A percentile compares a stretch with the other conserved stretches of the same genome.
Evolutionary conservation across 1,139 yeast species (phyloP).

Genomic region (Meyerozyma sp.): DNA sequence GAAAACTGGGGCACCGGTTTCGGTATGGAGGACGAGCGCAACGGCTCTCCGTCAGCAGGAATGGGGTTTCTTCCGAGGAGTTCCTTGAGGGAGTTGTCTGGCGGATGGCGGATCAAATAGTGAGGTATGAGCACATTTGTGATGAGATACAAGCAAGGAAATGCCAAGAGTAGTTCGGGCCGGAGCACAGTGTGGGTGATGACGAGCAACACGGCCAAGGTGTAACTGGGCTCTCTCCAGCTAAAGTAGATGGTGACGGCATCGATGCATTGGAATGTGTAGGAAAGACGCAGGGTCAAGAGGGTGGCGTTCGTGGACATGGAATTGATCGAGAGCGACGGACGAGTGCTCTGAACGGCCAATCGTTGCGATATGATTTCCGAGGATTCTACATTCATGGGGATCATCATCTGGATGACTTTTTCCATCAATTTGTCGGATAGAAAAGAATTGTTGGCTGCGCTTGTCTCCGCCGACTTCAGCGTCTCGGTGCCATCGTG

Average conservation of each 20-base stretch:
- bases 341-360: conserved; percentile 57
- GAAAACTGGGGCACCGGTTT: conserved; percentile 77
- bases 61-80: conserved; percentile 39
- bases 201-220: conserved; percentile 53
- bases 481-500: not conserved
- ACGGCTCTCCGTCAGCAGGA: conserved; percentile 50
- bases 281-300: conserved; percentile 59
- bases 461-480: not conserved
- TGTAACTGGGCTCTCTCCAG: conserved; percentile 64
- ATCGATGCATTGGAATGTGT: conserved; percentile 58
- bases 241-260: conserved; percentile 45
- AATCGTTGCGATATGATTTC: conserved; percentile 43
- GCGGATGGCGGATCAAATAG: conserved; percentile 43
- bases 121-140: conserved; percentile 65
- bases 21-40: conserved; percentile 48
- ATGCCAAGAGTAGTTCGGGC: conserved; percentile 50
- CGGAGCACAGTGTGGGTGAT: conserved; percentile 56
- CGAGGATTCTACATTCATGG: conserved; percentile 46
- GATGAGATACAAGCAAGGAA: conserved; percentile 53
- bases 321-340: conserved; percentile 61
- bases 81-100: conserved; percentile 23
- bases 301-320: conserved; percentile 68
- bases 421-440: conserved; percentile 71
- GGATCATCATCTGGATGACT: conserved; percentile 64
- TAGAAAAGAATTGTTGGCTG: conserved; percentile 25